Percentiles rank a stretch among this genome's conserved stretches.
phyloP scores from a whole-genome alignment of 2,329 filamentous ascomycete species.

The Aureobasidium subglaciale region DNA sequence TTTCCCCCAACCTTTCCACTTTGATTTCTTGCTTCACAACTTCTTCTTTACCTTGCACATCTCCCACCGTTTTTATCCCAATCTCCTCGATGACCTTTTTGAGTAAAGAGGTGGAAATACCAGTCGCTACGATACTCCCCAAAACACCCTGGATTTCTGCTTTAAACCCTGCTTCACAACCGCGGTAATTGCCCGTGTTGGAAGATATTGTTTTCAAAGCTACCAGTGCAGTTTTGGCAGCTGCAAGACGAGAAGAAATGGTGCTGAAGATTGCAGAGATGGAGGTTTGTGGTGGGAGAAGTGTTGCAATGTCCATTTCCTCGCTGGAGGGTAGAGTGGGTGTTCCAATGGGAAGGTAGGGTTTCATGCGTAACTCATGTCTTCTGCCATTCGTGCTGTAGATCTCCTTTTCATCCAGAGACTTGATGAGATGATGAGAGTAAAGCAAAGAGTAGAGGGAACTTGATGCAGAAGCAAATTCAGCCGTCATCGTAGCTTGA shows the following conservation, averaged over 20 bases:
- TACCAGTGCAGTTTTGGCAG: slow-evolving; percentile 30
- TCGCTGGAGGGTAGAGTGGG: slow-evolving; percentile 61
- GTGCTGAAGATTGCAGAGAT: slow-evolving; percentile 13
- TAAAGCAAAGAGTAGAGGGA: slow-evolving; percentile 58
- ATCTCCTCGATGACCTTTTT: slow-evolving; percentile 19
- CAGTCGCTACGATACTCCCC: slow-evolving; percentile 26
- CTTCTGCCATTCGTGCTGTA: slow-evolving; percentile 63
- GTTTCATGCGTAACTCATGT: slow-evolving; percentile 81
- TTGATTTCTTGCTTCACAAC: slow-evolving; percentile 23
- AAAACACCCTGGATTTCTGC: slow-evolving; percentile 28
- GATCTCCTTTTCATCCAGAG: slow-evolving; percentile 44
- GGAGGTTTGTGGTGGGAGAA: neutral
- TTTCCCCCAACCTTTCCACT: slow-evolving; percentile 30
- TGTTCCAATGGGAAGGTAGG: slow-evolving; percentile 62
- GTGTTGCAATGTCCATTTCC: slow-evolving; percentile 43
- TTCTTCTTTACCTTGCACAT: slow-evolving; percentile 18
- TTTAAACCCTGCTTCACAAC: slow-evolving; percentile 33
- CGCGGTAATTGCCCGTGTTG: slow-evolving; percentile 27
- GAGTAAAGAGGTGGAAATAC: slow-evolving; percentile 23
- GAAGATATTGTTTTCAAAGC: slow-evolving; percentile 32
- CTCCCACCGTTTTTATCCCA: slow-evolving; percentile 7
- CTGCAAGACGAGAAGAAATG: slow-evolving; percentile 26
- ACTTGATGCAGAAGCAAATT: neutral
- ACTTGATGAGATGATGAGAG: slow-evolving; percentile 48
- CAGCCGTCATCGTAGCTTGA: slow-evolving; percentile 17